Base-by-base conservation (phyloP, 2,329 filamentous ascomycete genomes). In the Pleoardoris graminearum region DNA sequence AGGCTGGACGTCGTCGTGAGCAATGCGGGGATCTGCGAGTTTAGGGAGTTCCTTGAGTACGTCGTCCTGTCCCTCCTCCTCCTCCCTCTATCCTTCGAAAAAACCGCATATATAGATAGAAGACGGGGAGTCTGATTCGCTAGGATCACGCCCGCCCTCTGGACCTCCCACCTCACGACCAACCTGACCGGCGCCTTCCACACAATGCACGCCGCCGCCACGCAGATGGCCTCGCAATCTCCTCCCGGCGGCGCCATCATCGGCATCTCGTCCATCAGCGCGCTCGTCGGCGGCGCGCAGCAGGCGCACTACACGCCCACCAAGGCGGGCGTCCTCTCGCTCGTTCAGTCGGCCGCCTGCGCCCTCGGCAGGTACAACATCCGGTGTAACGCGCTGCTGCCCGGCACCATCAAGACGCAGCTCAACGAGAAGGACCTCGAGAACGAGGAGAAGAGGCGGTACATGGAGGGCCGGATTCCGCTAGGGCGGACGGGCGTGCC, bases 151-250 rank as follows among this genome's bases (percentile, higher is more conserved):
- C 82, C 85, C 1, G 82, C 87, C 51, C 84, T 95, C 49, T 88
- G 91, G 66, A 76, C 82, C 55, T 79, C 80, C 49, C 95, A 91
- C 2, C 79, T 95, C 35, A 79, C 82, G 32, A 93, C 89, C 44
- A 96, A 96, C 75, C 85, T 96, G 60, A 85, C 87, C 61, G 91
- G 91, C 38, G 89, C 91, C n/a, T 96, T 95, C 77, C 92, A 91
- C 77, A 82, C 89, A 30, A 87, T 89, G 19, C 91, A 96, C 78
- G 89, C 91, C 0, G 91, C 90, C 1, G 91, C 90, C 1, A 83
- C 86, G 2, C 90, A 94, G 70, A 94, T 96, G 88, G 85, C 87
- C 0, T 75, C 75, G 29, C 76, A 79, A 1, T 84, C 86, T 0
- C 65, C 69, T 6, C 73, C 83, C 0, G 90, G 91, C 14, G 91